These are phyloP conservation scores for Macrotyloma uniflorum DNA, from an alignment of 306 rosid genomes.

Conservation along the genomic window DNA sequence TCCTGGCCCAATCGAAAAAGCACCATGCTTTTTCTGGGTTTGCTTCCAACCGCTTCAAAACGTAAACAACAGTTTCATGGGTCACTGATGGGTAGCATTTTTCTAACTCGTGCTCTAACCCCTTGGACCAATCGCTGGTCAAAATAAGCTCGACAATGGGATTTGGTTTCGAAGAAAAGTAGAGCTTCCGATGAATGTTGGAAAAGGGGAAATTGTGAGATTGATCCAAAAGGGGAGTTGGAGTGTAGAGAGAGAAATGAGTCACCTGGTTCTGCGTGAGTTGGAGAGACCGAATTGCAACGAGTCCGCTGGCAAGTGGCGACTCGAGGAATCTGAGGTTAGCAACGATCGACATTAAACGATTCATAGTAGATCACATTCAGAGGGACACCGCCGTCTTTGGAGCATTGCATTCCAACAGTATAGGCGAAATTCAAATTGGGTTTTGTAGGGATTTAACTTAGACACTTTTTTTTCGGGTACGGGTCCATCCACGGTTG, in stretches of 20 bases:
- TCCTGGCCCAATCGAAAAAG: constrained; percentile 75
- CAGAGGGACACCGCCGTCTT: not conserved
- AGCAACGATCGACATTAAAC: constrained; percentile 44
- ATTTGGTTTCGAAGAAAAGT: constrained; percentile 64
- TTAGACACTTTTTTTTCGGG: not conserved
- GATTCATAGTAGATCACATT: constrained; percentile 49
- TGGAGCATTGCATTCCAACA: not conserved
- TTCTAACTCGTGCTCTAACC: constrained; percentile 58
- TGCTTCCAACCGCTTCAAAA: constrained; percentile 65
- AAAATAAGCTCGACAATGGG: constrained; percentile 58
- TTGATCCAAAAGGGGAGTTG: constrained; percentile 37
- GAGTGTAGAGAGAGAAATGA: constrained; percentile 43
- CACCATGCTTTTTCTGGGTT: constrained; percentile 61
- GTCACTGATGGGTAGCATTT: constrained; percentile 48
- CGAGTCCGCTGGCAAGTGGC: constrained; percentile 38
- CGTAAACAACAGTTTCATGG: constrained; percentile 69
- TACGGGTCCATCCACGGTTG: not conserved
- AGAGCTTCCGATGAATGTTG: constrained; percentile 38
- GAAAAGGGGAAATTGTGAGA: constrained; percentile 21
- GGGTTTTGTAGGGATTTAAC: not conserved
- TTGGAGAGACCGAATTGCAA: not conserved
- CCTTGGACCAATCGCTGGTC: constrained; percentile 71
- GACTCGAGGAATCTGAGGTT: constrained; percentile 57
- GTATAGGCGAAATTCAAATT: not conserved
- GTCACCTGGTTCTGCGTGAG: constrained; percentile 52